phyloP scores from a whole-genome alignment of 768 basidiomycete genomes.

The Tylopilus cervinicoccineus region DNA sequence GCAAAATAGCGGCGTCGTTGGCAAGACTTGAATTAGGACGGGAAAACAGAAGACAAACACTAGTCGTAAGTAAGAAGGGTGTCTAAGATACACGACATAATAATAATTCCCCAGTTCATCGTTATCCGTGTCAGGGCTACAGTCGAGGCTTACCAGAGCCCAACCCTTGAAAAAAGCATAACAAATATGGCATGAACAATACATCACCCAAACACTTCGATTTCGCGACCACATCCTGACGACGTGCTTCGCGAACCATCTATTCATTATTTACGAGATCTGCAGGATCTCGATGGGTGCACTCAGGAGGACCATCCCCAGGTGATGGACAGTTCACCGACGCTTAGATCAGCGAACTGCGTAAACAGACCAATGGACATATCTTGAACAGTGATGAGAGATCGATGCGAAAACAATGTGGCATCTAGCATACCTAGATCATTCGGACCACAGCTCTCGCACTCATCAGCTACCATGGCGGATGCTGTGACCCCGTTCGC shows the following conservation, averaged over 20 bases:
- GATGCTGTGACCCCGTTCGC: slow-evolving; percentile 47
- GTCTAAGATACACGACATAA: slow-evolving; percentile 21
- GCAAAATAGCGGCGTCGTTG: not conserved
- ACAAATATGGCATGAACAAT: slow-evolving; percentile 18
- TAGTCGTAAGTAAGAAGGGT: slow-evolving; percentile 12
- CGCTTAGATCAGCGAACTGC: slow-evolving; percentile 42
- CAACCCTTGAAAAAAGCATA: slow-evolving; percentile 5
- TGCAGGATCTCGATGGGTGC: slow-evolving; percentile 3
- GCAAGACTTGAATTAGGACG: not conserved
- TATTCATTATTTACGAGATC: slow-evolving; percentile 7
- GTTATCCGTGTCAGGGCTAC: slow-evolving; percentile 12
- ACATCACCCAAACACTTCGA: slow-evolving; percentile 17
- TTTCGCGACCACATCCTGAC: slow-evolving; percentile 19
- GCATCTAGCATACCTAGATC: slow-evolving; percentile 51
- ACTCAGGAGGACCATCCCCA: slow-evolving; percentile 51
- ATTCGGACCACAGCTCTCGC: slow-evolving; percentile 46
- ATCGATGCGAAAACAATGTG: not conserved
- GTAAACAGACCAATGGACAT: slow-evolving; percentile 63
- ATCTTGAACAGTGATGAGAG: slow-evolving; percentile 38
- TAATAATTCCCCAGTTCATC: slow-evolving; percentile 14
- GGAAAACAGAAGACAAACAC: slow-evolving; percentile 1
- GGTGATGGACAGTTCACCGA: slow-evolving; percentile 48
- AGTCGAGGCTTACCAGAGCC: slow-evolving; percentile 20
- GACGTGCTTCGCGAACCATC: slow-evolving; percentile 7
- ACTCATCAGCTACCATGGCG: slow-evolving; percentile 54